phyloP scores from a whole-genome alignment of 108 stramenopile species.

The Pseudonitzschia multiseries region DNA sequence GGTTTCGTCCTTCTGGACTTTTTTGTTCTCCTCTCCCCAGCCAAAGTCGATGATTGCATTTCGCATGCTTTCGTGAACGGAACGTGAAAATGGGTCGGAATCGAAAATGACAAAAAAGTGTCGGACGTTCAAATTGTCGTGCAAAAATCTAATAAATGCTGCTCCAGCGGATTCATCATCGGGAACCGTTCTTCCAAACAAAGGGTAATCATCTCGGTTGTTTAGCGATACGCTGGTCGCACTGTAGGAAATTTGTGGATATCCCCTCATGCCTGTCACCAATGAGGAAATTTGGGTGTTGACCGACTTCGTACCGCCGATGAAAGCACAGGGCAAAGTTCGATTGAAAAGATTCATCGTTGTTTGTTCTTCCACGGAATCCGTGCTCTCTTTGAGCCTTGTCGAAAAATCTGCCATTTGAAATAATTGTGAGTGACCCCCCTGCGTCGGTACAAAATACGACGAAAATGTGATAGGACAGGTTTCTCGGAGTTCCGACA shows the following conservation, averaged over 20 bases:
- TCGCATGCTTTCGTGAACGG: neutral
- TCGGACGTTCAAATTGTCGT: neutral
- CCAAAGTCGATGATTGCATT: neutral
- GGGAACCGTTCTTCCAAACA: constrained; percentile 53
- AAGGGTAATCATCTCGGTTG: constrained; percentile 41
- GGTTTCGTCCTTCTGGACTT: neutral
- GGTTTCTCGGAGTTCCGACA: constrained; percentile 28
- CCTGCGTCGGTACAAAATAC: neutral
- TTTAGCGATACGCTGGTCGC: constrained; percentile 37
- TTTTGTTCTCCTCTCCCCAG: neutral
- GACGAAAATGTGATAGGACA: constrained; percentile 51
- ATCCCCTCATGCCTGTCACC: constrained; percentile 50
- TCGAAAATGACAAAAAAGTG: neutral
- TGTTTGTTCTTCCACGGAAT: constrained; percentile 19
- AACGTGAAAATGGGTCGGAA: neutral
- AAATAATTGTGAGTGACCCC: neutral
- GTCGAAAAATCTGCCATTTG: neutral
- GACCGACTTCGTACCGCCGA: constrained; percentile 40
- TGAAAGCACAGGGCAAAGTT: constrained; percentile 43
- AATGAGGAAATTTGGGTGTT: constrained; percentile 41
- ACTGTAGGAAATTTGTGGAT: constrained; percentile 47
- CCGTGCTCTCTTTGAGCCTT: neutral
- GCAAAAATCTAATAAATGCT: neutral
- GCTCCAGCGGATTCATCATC: constrained; percentile 13
- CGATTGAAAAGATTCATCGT: constrained; percentile 31